Evolutionary conservation across 441 rosid species (phyloP).

Genomic region (Populus hybrid): DNA sequence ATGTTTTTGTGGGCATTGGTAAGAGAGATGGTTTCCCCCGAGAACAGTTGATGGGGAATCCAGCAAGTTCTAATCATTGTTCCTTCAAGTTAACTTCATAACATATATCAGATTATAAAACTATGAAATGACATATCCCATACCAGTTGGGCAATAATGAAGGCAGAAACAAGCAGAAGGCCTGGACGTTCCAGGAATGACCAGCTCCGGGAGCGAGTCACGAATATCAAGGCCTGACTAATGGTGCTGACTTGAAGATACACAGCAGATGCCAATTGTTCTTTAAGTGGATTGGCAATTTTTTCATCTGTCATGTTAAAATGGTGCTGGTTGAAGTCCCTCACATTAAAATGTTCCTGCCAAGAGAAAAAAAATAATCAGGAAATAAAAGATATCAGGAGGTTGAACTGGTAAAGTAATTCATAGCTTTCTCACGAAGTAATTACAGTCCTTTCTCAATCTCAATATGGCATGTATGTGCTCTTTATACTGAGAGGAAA

Average conservation of each 20-base stretch:
- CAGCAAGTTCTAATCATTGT: too few relatives aligned
- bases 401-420: not conserved
- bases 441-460: too few relatives aligned
- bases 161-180: slow-evolving; percentile 50
- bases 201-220: slow-evolving; percentile 90
- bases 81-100: too few relatives aligned
- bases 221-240: slow-evolving; percentile 86
- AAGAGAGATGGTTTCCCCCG: too few relatives aligned
- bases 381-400: not conserved
- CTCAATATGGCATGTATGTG: too few relatives aligned
- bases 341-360: slow-evolving; percentile 67
- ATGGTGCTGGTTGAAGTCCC: slow-evolving; percentile 36
- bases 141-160: slow-evolving; percentile 71
- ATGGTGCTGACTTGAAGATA: slow-evolving; percentile 93
- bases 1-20: too few relatives aligned
- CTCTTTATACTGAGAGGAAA: too few relatives aligned
- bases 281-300: slow-evolving; percentile 24
- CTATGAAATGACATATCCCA: not conserved
- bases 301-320: slow-evolving; percentile 42
- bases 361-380: slow-evolving; percentile 12
- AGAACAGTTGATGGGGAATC: too few relatives aligned
- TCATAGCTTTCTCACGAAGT: not conserved
- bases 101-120: not conserved
- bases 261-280: slow-evolving; percentile 73
- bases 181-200: slow-evolving; percentile 85